Conservation (phyloP, 257 asterid genomes). For the Osmanthus fragrans region DNA sequence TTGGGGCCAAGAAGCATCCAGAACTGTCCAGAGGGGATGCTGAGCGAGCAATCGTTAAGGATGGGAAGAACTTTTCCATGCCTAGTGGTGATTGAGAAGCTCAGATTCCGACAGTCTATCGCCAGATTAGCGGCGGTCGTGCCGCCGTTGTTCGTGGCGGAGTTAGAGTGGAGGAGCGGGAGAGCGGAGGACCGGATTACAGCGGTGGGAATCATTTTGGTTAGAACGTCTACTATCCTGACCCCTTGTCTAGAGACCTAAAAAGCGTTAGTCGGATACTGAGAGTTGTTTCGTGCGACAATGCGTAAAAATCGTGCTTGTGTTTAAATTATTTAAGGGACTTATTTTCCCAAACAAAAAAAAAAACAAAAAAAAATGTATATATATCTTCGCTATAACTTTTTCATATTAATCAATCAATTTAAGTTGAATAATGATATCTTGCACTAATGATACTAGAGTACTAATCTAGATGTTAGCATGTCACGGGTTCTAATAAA, state of each 20-base stretch:
- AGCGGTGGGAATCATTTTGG: conserved; percentile 45
- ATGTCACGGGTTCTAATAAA: too few relatives aligned
- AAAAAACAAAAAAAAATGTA: too few relatives aligned
- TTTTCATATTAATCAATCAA: too few relatives aligned
- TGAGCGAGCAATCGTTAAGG: conserved; percentile 71
- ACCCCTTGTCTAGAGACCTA: neutral
- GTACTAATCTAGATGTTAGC: too few relatives aligned
- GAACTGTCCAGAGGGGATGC: conserved; percentile 80
- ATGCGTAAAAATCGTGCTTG: too few relatives aligned
- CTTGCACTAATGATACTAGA: too few relatives aligned
- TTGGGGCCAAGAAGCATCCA: conserved; percentile 99
- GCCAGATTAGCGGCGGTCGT: conserved; percentile 42
- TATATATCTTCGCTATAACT: too few relatives aligned
- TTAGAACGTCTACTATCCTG: neutral
- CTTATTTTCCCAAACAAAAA: too few relatives aligned
- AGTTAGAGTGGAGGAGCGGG: conserved; percentile 36
- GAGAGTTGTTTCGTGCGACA: too few relatives aligned
- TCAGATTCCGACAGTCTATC: conserved; percentile 61
- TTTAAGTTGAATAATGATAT: too few relatives aligned
- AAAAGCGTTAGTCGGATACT: neutral
- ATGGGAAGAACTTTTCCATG: conserved; percentile 59
- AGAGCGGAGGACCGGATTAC: conserved; percentile 41
- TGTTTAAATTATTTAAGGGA: too few relatives aligned
- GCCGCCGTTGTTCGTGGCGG: conserved; percentile 24
- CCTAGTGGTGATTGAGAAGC: conserved; percentile 50